Evolutionary conservation across 2,329 filamentous ascomycete genomes (phyloP).

Genomic region (Plectosphaerella sp.): DNA sequence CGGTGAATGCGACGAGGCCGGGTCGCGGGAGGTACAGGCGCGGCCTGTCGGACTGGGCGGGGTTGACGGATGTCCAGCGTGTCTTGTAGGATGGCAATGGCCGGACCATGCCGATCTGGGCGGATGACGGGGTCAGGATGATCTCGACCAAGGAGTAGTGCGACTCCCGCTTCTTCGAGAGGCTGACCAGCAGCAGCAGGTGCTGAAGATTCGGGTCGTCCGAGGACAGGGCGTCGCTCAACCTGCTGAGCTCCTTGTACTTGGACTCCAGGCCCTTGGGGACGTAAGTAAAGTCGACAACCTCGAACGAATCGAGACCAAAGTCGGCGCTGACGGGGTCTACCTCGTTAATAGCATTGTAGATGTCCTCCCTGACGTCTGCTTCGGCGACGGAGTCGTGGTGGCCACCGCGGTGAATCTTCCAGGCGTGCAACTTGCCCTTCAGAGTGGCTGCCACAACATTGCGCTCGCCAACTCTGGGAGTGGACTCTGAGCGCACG

Average conservation of each 20-base stretch:
- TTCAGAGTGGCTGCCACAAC: slow-evolving; percentile 74
- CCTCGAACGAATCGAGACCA: slow-evolving; percentile 58
- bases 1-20: slow-evolving; percentile 73
- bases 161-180: slow-evolving; percentile 46
- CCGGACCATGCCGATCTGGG: slow-evolving; percentile 61
- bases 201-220: slow-evolving; percentile 51
- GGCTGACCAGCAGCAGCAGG: slow-evolving; percentile 57
- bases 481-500: slow-evolving; percentile 67
- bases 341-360: slow-evolving; percentile 54
- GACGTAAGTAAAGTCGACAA: slow-evolving; percentile 76
- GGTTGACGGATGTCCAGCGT: slow-evolving; percentile 37
- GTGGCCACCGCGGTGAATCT: slow-evolving; percentile 81
- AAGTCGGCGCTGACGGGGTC: slow-evolving; percentile 44
- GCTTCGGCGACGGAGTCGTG: slow-evolving; percentile 69
- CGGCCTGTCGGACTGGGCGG: slow-evolving; percentile 43
- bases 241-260: slow-evolving; percentile 43
- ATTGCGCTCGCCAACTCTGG: slow-evolving; percentile 76
- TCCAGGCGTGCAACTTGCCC: slow-evolving; percentile 80
- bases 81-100: slow-evolving; percentile 62
- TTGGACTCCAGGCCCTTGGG: slow-evolving; percentile 47
- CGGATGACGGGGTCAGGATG: slow-evolving; percentile 48
- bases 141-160: slow-evolving; percentile 76
- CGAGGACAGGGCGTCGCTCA: slow-evolving; percentile 44
- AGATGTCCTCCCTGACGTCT: slow-evolving; percentile 63
- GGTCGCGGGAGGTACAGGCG: slow-evolving; percentile 74